Evolutionary conservation across 805 yeast genomes (phyloP).

Genomic region (Sungouiozyma ichnusensis): DNA sequence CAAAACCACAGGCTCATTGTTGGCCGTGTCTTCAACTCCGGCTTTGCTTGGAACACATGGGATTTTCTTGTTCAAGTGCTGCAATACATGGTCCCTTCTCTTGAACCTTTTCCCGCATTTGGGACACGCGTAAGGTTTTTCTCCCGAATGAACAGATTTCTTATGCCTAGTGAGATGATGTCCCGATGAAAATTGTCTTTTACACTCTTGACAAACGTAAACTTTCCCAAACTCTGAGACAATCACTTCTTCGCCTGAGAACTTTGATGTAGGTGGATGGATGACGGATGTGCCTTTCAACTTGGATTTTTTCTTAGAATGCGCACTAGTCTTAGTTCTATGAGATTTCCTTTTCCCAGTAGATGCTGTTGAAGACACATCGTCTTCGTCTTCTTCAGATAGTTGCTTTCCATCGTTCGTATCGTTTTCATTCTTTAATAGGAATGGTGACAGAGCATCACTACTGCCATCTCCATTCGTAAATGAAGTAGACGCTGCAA

Average conservation of each 20-base stretch:
- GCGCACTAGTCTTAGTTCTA: neutral
- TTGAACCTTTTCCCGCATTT: slow-evolving; percentile 30
- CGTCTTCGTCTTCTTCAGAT: neutral
- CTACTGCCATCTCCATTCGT: slow-evolving; percentile 1
- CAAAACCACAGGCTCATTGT: slow-evolving; percentile 1
- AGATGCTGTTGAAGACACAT: neutral
- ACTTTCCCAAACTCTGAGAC: slow-evolving; percentile 28
- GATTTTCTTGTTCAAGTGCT: slow-evolving; percentile 29
- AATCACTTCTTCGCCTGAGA: slow-evolving; percentile 24
- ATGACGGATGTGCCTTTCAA: slow-evolving; percentile 7
- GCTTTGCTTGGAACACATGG: slow-evolving; percentile 20
- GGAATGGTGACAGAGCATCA: neutral
- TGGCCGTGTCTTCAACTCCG: slow-evolving; percentile 3
- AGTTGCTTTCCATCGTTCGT: neutral
- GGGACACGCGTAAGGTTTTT: slow-evolving; percentile 30
- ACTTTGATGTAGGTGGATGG: slow-evolving; percentile 18
- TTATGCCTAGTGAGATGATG: slow-evolving; percentile 31
- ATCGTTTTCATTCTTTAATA: neutral
- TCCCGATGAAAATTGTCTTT: slow-evolving; percentile 29
- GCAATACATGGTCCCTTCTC: slow-evolving; percentile 31
- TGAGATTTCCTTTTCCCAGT: neutral
- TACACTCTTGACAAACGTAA: slow-evolving; percentile 29
- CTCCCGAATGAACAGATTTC: slow-evolving; percentile 31
- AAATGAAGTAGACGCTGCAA: slow-evolving; percentile 1
- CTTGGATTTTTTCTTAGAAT: slow-evolving; percentile 2